Base-by-base conservation (phyloP, 495 filamentous ascomycete species). In the Sabuloglossum arenarium region DNA sequence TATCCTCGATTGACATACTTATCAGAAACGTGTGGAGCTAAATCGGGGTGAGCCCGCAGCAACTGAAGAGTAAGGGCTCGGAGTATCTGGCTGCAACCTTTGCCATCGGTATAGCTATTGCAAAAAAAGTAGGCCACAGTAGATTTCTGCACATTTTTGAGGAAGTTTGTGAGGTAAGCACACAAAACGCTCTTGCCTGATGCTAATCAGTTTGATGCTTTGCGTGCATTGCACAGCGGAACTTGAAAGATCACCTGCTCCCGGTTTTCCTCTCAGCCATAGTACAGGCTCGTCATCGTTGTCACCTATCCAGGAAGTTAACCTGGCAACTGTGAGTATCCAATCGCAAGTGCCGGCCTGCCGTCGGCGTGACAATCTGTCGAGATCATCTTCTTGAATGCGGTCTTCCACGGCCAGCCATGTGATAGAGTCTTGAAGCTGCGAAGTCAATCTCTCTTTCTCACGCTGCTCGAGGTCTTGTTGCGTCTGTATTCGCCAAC, bases 191-290 rank as follows among this genome's bases (percentile, higher is more conserved):
- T 55, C 53, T 55, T 55, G 21, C 53, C 53, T 55, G 28, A 39
- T 34, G 46, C 46, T 50, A 34, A 23, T 39, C 25, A 28, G 29
- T 55, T 21, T 50, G 23, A 19, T 24, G 46, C 46, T 50, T 50
- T 27, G n/a, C n/a, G n/a, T n/a, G n/a, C n/a, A n/a, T n/a, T n/a
- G n/a, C n/a, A n/a, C n/a, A n/a, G n/a, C n/a, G n/a, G n/a, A n/a
- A n/a, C n/a, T n/a, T n/a, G 16, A 39, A 5, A 39, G 58, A 59
- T 60, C 49, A 61, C 61, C 59, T 30, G 56, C 55, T 56, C 59
- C 61, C 5, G 61, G 61, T 12, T 58, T 60, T 10, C 61, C 61
- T 25, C 58, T 62, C 6, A 62, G 42, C 61, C 61, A 62, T 6
- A 62, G n/a, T 1, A 60, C 25, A 25, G 27, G 6, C 8, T 58